Percentiles rank a stretch among this genome's conserved stretches.
Evolutionary conservation across 768 basidiomycete species (phyloP).

Genomic region (Amanita pallidorosea): DNA sequence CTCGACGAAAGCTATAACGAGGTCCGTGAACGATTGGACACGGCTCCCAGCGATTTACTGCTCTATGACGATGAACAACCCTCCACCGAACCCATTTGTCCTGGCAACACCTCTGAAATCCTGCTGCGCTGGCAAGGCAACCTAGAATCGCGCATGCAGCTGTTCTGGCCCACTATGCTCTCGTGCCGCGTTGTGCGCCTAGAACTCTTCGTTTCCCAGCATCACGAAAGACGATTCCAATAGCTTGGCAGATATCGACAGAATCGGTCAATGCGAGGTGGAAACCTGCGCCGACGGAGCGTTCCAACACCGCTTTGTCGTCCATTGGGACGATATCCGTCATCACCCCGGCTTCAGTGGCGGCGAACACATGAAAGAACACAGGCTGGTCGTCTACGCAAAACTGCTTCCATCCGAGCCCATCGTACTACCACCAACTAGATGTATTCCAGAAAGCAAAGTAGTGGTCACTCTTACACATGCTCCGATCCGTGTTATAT

Average conservation of each 20-base stretch:
- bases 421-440: not conserved
- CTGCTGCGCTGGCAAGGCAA: constrained; percentile 59
- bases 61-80: not conserved
- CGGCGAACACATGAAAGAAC: constrained; percentile 38
- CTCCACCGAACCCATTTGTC: constrained; percentile 9
- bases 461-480: constrained; percentile 39
- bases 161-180: constrained; percentile 74
- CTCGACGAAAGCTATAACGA: constrained; percentile 43
- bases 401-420: constrained; percentile 30
- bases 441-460: not conserved
- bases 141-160: constrained; percentile 62
- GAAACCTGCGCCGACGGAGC: constrained; percentile 59
- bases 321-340: constrained; percentile 64
- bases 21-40: constrained; percentile 16
- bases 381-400: constrained; percentile 45
- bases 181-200: constrained; percentile 52
- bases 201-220: constrained; percentile 41
- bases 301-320: constrained; percentile 51
- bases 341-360: constrained; percentile 44
- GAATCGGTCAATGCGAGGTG: constrained; percentile 37
- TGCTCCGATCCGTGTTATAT: constrained; percentile 68
- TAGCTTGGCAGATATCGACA: constrained; percentile 7
- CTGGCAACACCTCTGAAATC: constrained; percentile 14
- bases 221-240: constrained; percentile 11
- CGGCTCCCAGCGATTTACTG: constrained; percentile 4